Evolutionary conservation across 202 grass and related monocot genomes (phyloP).

Genomic region (Elaeis oleifera): DNA sequence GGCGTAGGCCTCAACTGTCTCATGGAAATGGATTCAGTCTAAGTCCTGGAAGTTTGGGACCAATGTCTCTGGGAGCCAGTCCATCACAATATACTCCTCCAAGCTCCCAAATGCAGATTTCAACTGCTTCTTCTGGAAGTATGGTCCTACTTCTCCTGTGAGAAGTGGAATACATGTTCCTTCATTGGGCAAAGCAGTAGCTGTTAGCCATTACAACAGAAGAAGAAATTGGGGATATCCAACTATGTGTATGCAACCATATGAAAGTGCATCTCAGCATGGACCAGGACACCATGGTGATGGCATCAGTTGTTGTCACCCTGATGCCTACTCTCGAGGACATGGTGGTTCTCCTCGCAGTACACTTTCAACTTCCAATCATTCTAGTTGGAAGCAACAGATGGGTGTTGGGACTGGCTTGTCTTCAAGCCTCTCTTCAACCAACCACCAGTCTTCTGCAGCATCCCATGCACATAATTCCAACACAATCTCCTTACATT

Average conservation of each 20-base stretch:
- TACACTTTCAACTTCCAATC: conserved; percentile 47
- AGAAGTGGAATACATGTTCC: conserved; percentile 48
- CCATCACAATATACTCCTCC: conserved; percentile 96
- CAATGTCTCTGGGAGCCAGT: conserved; percentile 84
- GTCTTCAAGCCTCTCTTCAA: conserved; percentile 32
- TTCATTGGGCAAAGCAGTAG: conserved; percentile 69
- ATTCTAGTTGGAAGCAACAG: conserved; percentile 67
- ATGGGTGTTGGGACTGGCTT: conserved; percentile 37
- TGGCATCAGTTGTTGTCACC: conserved; percentile 38
- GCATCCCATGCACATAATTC: conserved; percentile 30
- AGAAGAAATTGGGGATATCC: conserved; percentile 60
- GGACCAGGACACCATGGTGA: conserved; percentile 47
- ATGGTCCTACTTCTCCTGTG: conserved; percentile 62
- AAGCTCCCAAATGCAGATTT: conserved; percentile 59
- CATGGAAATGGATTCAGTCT: conserved; percentile 56
- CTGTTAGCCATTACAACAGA: conserved; percentile 73
- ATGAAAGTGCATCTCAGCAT: conserved; percentile 50
- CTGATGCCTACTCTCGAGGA: conserved; percentile 43
- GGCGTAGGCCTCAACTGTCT: conserved; percentile 61
- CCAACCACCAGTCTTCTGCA: conserved; percentile 47
- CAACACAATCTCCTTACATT: conserved; percentile 25
- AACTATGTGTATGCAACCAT: conserved; percentile 56
- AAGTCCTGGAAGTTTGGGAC: conserved; percentile 72
- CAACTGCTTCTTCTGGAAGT: conserved; percentile 40
- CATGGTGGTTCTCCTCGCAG: conserved; percentile 43